Evolutionary conservation across 257 asterid species (phyloP).

Genomic region (Voacanga thouarsii): DNA sequence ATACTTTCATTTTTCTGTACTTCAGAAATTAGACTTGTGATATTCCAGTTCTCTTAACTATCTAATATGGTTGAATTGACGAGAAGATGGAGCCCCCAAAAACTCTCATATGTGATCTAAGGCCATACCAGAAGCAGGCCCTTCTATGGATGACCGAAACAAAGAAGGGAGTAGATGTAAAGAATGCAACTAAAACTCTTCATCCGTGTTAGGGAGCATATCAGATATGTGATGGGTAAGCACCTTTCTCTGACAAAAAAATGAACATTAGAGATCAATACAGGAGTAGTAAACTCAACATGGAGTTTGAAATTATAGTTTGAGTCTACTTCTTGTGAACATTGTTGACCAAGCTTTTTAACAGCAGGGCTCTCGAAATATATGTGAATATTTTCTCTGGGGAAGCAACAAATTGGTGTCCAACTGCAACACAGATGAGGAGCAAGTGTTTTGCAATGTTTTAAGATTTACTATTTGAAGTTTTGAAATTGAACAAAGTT

Average conservation of each 20-base stretch:
- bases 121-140: conserved; percentile 85
- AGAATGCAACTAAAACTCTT: conserved; percentile 61
- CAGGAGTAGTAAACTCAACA: neutral
- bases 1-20: neutral
- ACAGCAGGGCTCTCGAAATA: conserved; percentile 74
- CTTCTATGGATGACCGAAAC: conserved; percentile 80
- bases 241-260: neutral
- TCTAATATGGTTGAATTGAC: conserved; percentile 11
- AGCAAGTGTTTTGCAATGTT: conserved; percentile 32
- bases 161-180: conserved; percentile 50
- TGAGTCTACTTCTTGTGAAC: neutral
- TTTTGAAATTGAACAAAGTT: neutral
- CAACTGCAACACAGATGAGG: conserved; percentile 74
- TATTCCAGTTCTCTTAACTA: neutral
- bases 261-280: too few relatives aligned
- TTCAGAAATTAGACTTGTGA: neutral
- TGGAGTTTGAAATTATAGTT: neutral
- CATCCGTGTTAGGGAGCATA: conserved; percentile 95
- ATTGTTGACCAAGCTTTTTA: conserved; percentile 21
- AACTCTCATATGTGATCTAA: conserved; percentile 57
- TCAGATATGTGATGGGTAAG: conserved; percentile 76
- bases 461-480: neutral
- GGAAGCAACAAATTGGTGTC: conserved; percentile 67
- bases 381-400: conserved; percentile 77
- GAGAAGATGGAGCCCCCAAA: conserved; percentile 80